phyloP scores from a whole-genome alignment of 257 asterid species.

The Verbena officinalis region DNA sequence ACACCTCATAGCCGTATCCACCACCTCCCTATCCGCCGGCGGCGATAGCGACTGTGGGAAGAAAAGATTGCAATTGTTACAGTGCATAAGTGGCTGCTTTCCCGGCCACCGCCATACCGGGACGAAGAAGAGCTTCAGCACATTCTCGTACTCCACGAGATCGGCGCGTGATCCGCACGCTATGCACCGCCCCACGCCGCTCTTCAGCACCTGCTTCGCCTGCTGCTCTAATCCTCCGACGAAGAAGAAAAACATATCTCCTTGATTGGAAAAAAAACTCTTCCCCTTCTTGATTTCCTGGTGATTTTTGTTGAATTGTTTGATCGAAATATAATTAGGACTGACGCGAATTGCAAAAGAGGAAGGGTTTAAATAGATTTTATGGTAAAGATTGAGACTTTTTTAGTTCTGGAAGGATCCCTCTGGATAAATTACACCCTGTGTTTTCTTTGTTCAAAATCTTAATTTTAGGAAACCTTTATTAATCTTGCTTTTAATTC shows the following conservation, averaged over 20 bases:
- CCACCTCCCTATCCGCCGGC: slow-evolving; percentile 34
- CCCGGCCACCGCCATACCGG: slow-evolving; percentile 93
- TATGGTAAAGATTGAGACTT: not conserved
- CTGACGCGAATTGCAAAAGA: not conserved
- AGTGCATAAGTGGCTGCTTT: slow-evolving; percentile 63
- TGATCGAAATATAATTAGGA: not conserved
- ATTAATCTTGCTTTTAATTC: too few relatives aligned
- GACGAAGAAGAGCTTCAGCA: slow-evolving; percentile 74
- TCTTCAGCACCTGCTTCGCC: slow-evolving; percentile 65
- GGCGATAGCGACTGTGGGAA: slow-evolving; percentile 54
- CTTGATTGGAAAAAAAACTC: not conserved
- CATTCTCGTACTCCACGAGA: slow-evolving; percentile 80
- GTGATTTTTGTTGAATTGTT: not conserved
- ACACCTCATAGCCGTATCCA: slow-evolving; percentile 41
- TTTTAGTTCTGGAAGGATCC: slow-evolving; percentile 13
- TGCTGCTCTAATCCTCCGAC: slow-evolving; percentile 79
- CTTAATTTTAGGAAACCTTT: too few relatives aligned
- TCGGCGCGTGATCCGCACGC: slow-evolving; percentile 79
- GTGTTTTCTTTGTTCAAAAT: too few relatives aligned
- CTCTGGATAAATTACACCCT: not conserved
- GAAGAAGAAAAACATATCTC: slow-evolving; percentile 77
- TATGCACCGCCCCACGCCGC: slow-evolving; percentile 67
- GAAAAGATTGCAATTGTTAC: slow-evolving; percentile 63
- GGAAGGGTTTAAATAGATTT: not conserved
- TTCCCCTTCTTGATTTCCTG: not conserved